Percentiles rank a stretch among this genome's conserved stretches.
These are phyloP conservation scores for Stipa capillata DNA, from an alignment of 176 grass and related monocot species.

Conservation along the genomic window DNA sequence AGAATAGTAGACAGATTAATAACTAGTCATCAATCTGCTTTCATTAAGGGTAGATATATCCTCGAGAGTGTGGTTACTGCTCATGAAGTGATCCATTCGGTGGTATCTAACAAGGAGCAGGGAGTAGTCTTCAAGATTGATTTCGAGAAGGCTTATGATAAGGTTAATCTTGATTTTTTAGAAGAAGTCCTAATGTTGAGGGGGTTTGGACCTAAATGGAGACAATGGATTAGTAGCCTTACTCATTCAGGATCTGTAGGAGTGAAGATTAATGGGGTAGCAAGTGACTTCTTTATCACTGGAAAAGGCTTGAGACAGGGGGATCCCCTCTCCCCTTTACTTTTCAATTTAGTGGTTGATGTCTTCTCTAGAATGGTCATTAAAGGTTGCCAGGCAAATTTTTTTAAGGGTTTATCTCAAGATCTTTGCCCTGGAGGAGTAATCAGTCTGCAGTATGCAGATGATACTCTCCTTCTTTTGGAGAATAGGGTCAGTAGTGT, in stretches of 20 bases:
- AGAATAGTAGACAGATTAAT: background rate
- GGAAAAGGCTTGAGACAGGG: too few species aligned
- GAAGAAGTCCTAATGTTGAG: too few species aligned
- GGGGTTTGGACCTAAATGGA: too few species aligned
- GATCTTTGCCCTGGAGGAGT: background rate
- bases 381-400: background rate
- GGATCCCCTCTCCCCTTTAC: background rate
- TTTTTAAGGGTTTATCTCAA: background rate
- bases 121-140: too few species aligned
- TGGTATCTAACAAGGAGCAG: too few species aligned
- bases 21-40: background rate
- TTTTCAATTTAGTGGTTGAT: background rate
- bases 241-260: background rate
- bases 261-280: background rate
- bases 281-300: too few species aligned
- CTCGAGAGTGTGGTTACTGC: too few species aligned
- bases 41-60: background rate
- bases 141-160: too few species aligned
- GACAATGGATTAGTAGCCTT: too few species aligned
- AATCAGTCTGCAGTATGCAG: background rate
- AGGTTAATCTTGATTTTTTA: background rate
- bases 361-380: background rate
- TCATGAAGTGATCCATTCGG: too few species aligned
- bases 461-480: background rate
- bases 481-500: too few species aligned